Percentiles rank a stretch among this genome's conserved stretches.
Conservation (phyloP, 73 alveolate genomes). For the Tetrahymena borealis region DNA sequence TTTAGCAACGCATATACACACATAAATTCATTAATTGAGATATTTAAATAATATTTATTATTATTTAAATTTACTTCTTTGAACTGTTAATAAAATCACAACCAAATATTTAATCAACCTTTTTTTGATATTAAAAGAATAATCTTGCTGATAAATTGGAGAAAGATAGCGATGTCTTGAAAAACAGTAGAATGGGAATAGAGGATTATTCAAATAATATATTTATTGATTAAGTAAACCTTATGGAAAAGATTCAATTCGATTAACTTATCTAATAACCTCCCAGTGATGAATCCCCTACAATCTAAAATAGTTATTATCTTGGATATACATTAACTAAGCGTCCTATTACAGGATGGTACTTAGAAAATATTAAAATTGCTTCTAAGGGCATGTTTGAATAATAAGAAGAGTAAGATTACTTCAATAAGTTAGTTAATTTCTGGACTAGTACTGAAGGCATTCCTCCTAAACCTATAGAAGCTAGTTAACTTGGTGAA, state of each 20-base stretch:
- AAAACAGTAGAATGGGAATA: neutral
- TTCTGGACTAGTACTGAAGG: slow-evolving; percentile 1
- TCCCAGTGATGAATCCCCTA: neutral
- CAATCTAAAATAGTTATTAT: neutral
- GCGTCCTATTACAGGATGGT: neutral
- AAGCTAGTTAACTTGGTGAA: neutral
- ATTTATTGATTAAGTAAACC: neutral
- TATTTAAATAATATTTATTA: too few species aligned
- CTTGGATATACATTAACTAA: neutral
- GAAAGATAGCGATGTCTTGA: neutral
- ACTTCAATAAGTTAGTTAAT: neutral
- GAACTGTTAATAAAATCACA: too few species aligned
- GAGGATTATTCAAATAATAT: neutral
- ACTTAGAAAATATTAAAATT: neutral
- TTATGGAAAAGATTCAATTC: neutral
- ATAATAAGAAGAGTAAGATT: neutral
- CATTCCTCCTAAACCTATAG: neutral
- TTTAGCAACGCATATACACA: too few species aligned
- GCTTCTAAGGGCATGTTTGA: neutral
- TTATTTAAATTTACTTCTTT: too few species aligned
- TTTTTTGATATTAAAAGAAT: neutral
- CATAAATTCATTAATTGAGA: too few species aligned
- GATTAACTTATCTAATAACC: neutral
- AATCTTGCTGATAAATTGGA: neutral
- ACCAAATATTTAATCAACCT: neutral